Conservation (phyloP, 805 yeast genomes). For the Saccharomycopsis sp. region DNA sequence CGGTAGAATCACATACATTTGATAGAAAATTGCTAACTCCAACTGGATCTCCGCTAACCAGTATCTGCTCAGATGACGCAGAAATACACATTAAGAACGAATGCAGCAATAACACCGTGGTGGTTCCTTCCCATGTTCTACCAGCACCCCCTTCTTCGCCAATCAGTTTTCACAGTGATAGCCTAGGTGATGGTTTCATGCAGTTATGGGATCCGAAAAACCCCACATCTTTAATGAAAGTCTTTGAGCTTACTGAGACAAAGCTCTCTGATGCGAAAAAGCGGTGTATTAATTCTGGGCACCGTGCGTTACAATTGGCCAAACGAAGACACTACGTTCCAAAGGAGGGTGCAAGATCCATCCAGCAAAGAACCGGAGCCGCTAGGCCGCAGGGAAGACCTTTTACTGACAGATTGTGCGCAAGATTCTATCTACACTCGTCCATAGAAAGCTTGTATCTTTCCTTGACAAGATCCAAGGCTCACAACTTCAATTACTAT, state of each 20-base stretch:
- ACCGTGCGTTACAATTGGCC: conserved; percentile 6
- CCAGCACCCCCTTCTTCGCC: neutral
- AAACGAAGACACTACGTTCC: conserved; percentile 19
- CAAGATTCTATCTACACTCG: conserved; percentile 28
- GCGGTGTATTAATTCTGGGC: neutral
- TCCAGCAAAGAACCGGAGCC: conserved; percentile 18
- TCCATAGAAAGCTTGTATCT: conserved; percentile 24
- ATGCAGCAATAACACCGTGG: neutral
- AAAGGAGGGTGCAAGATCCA: conserved; percentile 6
- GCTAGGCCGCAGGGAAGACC: conserved; percentile 33
- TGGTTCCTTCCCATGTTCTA: neutral
- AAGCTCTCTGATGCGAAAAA: neutral
- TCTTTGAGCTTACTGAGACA: neutral
- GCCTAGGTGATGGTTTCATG: neutral
- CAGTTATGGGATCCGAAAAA: neutral
- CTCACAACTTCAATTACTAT: neutral
- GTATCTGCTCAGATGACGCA: neutral
- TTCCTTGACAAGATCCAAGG: conserved; percentile 22
- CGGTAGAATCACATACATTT: neutral
- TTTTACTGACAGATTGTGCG: conserved; percentile 26
- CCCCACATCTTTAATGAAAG: neutral
- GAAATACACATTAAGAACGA: neutral
- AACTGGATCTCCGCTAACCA: neutral
- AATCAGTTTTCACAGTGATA: neutral
- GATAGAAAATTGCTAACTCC: neutral